A percentile compares a stretch with the other conserved stretches of the same genome.
Evolutionary conservation across 768 basidiomycete species (phyloP).

Genomic region (Kwoniella heveanensis): DNA sequence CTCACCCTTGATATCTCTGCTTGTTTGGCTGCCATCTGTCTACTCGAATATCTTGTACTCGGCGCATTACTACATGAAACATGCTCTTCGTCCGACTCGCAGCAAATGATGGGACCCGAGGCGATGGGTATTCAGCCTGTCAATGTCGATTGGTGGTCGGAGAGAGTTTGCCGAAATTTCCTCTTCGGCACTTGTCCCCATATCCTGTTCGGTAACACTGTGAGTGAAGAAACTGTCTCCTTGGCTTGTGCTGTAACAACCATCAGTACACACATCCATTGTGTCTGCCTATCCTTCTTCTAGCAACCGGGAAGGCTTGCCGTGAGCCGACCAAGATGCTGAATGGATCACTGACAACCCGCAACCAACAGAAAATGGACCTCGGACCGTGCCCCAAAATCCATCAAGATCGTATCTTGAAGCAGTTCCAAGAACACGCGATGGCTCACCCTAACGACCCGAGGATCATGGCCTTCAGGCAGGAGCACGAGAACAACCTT

Average conservation of each 20-base stretch:
- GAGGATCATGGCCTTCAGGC: constrained; percentile 82
- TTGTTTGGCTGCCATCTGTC: not conserved
- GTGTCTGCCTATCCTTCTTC: too few relatives aligned
- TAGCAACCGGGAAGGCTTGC: too few relatives aligned
- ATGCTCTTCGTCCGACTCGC: constrained; percentile 62
- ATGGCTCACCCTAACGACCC: constrained; percentile 76
- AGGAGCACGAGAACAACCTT: constrained; percentile 94
- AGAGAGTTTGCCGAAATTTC: constrained; percentile 98
- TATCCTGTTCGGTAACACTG: constrained; percentile 95
- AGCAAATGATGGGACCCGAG: constrained; percentile 99
- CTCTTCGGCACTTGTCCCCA: constrained; percentile 98
- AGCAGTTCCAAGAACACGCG: constrained; percentile 78
- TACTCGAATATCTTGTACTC: not conserved
- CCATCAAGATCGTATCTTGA: constrained; percentile 90
- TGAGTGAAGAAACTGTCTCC: constrained; percentile 57
- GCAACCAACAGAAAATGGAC: constrained; percentile 89
- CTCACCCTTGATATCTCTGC: not conserved
- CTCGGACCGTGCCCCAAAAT: constrained; percentile 95
- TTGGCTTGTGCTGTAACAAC: too few relatives aligned
- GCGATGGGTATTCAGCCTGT: constrained; percentile 95
- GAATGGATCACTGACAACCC: too few relatives aligned
- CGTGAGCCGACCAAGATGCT: too few relatives aligned
- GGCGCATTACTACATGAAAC: constrained; percentile 57
- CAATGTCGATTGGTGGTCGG: constrained; percentile 86
- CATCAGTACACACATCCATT: too few relatives aligned